A percentile compares a stretch with the other conserved stretches of the same genome.
phyloP scores from a whole-genome alignment of 1,139 yeast species.

The Zygosaccharomyces pseudobailii region DNA sequence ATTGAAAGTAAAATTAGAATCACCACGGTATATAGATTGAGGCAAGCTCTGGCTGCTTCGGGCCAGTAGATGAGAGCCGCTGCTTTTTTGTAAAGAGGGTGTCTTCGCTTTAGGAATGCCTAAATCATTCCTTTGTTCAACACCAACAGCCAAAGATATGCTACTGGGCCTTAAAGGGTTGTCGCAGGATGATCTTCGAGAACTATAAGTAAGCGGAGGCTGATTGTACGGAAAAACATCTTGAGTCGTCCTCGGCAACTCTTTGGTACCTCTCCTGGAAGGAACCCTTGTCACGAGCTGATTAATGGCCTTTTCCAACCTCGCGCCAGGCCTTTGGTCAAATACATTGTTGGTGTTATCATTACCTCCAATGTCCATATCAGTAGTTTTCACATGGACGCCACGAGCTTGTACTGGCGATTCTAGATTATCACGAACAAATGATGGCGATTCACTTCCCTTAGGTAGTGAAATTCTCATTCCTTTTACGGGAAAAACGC shows the following conservation, averaged over 20 bases:
- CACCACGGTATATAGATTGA: background rate
- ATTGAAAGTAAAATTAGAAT: background rate
- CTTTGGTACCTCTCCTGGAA: background rate
- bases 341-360: slow-evolving; percentile 28
- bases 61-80: background rate
- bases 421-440: background rate
- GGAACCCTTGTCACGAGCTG: slow-evolving; percentile 12
- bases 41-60: background rate
- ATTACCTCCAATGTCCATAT: slow-evolving; percentile 18
- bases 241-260: slow-evolving; percentile 23
- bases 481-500: slow-evolving; percentile 73
- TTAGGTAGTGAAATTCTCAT: slow-evolving; percentile 54
- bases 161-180: background rate
- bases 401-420: background rate
- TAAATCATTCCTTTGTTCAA: background rate
- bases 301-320: slow-evolving; percentile 32
- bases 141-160: background rate
- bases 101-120: background rate
- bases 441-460: background rate
- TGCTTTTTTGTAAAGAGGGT: background rate
- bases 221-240: slow-evolving; percentile 22
- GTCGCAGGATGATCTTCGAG: background rate
- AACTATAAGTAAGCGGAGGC: background rate
- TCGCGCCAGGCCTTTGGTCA: slow-evolving; percentile 35
- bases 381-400: background rate